Evolutionary conservation across 2,329 filamentous ascomycete genomes (phyloP).

Genomic region (Xylariaceae sp.): DNA sequence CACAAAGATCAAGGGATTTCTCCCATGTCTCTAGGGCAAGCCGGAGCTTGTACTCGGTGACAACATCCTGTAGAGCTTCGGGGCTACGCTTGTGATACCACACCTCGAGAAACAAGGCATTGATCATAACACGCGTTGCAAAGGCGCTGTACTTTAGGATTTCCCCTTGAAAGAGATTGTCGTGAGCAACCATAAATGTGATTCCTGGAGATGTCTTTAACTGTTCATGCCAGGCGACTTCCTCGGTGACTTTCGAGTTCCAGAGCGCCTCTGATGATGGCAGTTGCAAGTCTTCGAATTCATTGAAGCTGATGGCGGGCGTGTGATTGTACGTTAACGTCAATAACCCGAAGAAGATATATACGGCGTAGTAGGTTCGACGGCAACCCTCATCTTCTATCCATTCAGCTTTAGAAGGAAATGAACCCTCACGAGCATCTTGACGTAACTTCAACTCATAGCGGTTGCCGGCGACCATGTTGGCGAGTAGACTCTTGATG

Average conservation of each 20-base stretch:
- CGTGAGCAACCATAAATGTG: conserved; percentile 92
- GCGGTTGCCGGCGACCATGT: conserved; percentile 97
- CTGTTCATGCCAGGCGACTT: conserved; percentile 83
- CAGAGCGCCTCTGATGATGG: conserved; percentile 94
- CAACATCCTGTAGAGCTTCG: conserved; percentile 95
- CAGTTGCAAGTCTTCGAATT: conserved; percentile 91
- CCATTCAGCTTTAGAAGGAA: conserved; percentile 87
- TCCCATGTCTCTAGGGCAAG: conserved; percentile 99
- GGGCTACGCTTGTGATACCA: conserved; percentile 99
- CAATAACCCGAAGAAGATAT: conserved; percentile 96
- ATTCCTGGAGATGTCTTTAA: conserved; percentile 74
- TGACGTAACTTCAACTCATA: conserved; percentile 95
- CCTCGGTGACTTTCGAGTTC: conserved; percentile 83
- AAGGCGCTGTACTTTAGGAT: conserved; percentile 92
- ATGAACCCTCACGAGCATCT: conserved; percentile 79
- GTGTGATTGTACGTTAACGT: conserved; percentile 98
- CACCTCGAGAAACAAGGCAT: conserved; percentile 95
- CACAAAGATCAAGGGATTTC: conserved; percentile 90
- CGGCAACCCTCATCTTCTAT: conserved; percentile 96
- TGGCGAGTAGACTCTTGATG: conserved; percentile 96
- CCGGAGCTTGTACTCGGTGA: conserved; percentile 96
- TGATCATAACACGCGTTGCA: conserved; percentile 97
- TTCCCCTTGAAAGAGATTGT: conserved; percentile 94
- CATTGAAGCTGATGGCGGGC: conserved; percentile 96
- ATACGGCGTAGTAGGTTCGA: conserved; percentile 96